A percentile compares a stretch with the other conserved stretches of the same genome.
Evolutionary conservation across 768 basidiomycete genomes (phyloP).

Genomic region (Mycena metata): DNA sequence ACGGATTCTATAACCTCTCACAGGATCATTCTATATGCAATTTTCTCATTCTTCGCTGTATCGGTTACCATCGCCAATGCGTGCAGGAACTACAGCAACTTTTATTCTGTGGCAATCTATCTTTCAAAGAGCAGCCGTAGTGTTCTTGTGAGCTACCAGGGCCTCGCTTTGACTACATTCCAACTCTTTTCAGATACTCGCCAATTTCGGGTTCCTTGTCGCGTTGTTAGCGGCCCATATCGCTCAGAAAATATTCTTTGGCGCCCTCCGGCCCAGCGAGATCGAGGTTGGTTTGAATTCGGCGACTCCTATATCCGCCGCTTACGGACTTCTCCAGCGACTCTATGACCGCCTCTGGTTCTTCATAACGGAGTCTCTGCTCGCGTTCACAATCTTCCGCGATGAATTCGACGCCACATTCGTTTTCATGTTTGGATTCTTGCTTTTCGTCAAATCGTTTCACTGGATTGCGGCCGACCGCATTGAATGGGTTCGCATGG

Average conservation of each 20-base stretch:
- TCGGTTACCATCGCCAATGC: constrained; percentile 83
- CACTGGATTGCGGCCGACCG: constrained; percentile 97
- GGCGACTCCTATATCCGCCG: neutral
- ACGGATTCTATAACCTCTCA: constrained; percentile 68
- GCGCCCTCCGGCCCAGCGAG: constrained; percentile 86
- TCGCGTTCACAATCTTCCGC: constrained; percentile 97
- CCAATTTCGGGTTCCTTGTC: constrained; percentile 89
- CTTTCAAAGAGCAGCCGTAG: constrained; percentile 96
- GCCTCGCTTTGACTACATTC: neutral
- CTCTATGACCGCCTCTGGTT: constrained; percentile 98
- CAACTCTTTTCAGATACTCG: constrained; percentile 73
- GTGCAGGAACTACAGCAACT: constrained; percentile 86
- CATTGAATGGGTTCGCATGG: constrained; percentile 86
- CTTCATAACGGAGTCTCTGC: constrained; percentile 95
- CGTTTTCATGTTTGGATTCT: constrained; percentile 92
- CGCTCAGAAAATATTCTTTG: constrained; percentile 93
- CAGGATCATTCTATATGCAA: constrained; percentile 76
- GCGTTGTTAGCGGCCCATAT: constrained; percentile 82
- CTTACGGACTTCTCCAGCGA: constrained; percentile 65
- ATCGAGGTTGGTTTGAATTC: constrained; percentile 76
- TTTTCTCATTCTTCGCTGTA: constrained; percentile 77
- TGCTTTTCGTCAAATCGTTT: constrained; percentile 96
- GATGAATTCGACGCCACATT: constrained; percentile 96
- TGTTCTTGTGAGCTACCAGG: constrained; percentile 74
- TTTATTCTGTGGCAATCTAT: constrained; percentile 93